Conservation (phyloP, 140 eudicot species). For the Oenanthe javanica region DNA sequence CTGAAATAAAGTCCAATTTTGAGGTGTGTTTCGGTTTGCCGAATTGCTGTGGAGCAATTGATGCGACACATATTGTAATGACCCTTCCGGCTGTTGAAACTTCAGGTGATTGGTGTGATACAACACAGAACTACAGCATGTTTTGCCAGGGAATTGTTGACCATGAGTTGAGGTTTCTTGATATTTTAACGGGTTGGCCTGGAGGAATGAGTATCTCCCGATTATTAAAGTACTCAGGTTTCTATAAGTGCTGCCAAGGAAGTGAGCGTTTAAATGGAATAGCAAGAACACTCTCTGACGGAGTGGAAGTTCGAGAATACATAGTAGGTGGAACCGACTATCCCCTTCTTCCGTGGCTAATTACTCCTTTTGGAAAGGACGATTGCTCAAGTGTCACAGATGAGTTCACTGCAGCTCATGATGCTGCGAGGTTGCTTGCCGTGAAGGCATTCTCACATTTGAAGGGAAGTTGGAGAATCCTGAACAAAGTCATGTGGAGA, state of each 20-base stretch:
- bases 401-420: slow-evolving; percentile 44
- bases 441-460: slow-evolving; percentile 60
- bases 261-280: slow-evolving; percentile 59
- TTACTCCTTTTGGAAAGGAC: slow-evolving; percentile 53
- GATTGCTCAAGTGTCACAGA: slow-evolving; percentile 17
- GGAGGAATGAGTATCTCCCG: slow-evolving; percentile 77
- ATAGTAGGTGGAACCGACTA: slow-evolving; percentile 67
- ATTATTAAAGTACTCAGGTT: slow-evolving; percentile 66
- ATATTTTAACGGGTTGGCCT: slow-evolving; percentile 97
- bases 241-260: slow-evolving; percentile 68
- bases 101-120: slow-evolving; percentile 93
- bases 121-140: slow-evolving; percentile 78
- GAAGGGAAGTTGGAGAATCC: slow-evolving; percentile 97
- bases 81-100: slow-evolving; percentile 95
- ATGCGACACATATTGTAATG: slow-evolving; percentile 80
- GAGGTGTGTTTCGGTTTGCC: slow-evolving; percentile 51
- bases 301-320: slow-evolving; percentile 47
- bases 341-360: slow-evolving; percentile 96
- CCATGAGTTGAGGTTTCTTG: slow-evolving; percentile 67
- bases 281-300: slow-evolving; percentile 21
- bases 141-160: slow-evolving; percentile 82
- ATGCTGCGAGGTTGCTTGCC: slow-evolving; percentile 58
- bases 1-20: slow-evolving; percentile 48
- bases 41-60: slow-evolving; percentile 91
- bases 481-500: slow-evolving; percentile 96